Base-by-base conservation (phyloP, 169 alveolate genomes). In the Eimeria brunetti region DNA sequence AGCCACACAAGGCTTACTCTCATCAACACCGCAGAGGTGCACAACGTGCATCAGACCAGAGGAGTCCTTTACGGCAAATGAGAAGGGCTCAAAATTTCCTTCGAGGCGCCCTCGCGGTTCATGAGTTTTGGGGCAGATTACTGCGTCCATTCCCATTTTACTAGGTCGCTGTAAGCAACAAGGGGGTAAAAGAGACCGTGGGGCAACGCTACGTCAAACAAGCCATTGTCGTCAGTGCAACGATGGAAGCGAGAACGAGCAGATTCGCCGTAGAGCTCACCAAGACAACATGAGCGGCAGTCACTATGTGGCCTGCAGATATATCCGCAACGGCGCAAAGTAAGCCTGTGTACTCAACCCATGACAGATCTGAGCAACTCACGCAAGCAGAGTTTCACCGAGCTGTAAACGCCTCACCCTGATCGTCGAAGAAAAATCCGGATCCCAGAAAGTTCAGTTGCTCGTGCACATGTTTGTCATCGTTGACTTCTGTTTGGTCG, bases 201-300 rank as follows among this genome's bases (percentile, higher is more conserved):
- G 2, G 53, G 22, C 51, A 30, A 18, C 33, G 56, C 56, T 14
- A 36, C 30, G 30, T 73, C 83, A 73, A 38, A 4, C 30, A 73
- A n/a, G n/a, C 53, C 83, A 18, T 73, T 53, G 51, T 12, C 30
- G 9, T 14, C 83, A 73, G 56, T 38, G 78, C 78, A 69, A 14
- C 9, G n/a, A 33, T 30, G 49, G 56, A 38, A 73, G 56, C 12
- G 18, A 24, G 56, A 38, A 7, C 14, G 51, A 14, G 22, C 33
- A 14, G 30, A 11, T 27, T 24, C n/a, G 62, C 67, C 22, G 67
- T 56, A 24, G n/a, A 78, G 71, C 90, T 83, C 56, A 83, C 90
- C 90, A 83, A 53, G 46, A 83, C 58, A 49, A 83, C 76, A 58
- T 83, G 90, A 53, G 90, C 90, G 33, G 90, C 90, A 36, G 90